Evolutionary conservation across 352 stramenopile genomes (phyloP).

Genomic region (Thalassiosira livingstoniorum): DNA sequence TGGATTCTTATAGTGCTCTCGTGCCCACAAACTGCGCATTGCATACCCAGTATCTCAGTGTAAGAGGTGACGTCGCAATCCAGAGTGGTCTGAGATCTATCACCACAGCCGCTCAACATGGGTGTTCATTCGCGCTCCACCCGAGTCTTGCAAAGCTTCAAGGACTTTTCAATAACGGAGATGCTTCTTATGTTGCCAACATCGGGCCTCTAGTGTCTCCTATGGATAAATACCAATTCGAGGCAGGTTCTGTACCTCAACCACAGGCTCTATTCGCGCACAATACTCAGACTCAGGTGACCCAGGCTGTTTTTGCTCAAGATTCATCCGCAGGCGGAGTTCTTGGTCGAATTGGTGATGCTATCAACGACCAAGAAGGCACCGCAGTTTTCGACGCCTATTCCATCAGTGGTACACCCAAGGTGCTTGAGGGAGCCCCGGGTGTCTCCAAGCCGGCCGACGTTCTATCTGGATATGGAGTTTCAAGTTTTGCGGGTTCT

Average conservation of each 20-base stretch:
- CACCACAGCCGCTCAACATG: slow-evolving; percentile 57
- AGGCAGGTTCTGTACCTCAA: slow-evolving; percentile 29
- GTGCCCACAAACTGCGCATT: slow-evolving; percentile 53
- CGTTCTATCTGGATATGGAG: slow-evolving; percentile 55
- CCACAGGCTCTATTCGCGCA: slow-evolving; percentile 72
- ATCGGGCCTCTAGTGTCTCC: slow-evolving; percentile 65
- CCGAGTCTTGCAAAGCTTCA: slow-evolving; percentile 54
- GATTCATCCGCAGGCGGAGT: slow-evolving; percentile 57
- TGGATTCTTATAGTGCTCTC: slow-evolving; percentile 58
- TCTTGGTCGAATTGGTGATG: slow-evolving; percentile 68
- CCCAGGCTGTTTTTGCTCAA: slow-evolving; percentile 63
- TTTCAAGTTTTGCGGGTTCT: slow-evolving; percentile 44
- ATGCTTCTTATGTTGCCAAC: slow-evolving; percentile 70
- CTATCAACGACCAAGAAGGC: slow-evolving; percentile 45
- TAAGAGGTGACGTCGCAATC: slow-evolving; percentile 68
- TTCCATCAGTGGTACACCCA: slow-evolving; percentile 62
- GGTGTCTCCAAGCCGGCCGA: slow-evolving; percentile 50
- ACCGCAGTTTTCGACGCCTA: slow-evolving; percentile 57
- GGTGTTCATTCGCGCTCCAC: slow-evolving; percentile 70
- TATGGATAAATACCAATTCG: slow-evolving; percentile 34
- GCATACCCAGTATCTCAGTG: slow-evolving; percentile 57
- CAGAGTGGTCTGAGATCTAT: slow-evolving; percentile 43
- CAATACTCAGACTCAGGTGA: slow-evolving; percentile 60
- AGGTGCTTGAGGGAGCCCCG: slow-evolving; percentile 62
- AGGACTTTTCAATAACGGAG: slow-evolving; percentile 59